A percentile compares a stretch with the other conserved stretches of the same genome.
Evolutionary conservation across 768 basidiomycete genomes (phyloP).

Genomic region (Butyriboletus loyo): DNA sequence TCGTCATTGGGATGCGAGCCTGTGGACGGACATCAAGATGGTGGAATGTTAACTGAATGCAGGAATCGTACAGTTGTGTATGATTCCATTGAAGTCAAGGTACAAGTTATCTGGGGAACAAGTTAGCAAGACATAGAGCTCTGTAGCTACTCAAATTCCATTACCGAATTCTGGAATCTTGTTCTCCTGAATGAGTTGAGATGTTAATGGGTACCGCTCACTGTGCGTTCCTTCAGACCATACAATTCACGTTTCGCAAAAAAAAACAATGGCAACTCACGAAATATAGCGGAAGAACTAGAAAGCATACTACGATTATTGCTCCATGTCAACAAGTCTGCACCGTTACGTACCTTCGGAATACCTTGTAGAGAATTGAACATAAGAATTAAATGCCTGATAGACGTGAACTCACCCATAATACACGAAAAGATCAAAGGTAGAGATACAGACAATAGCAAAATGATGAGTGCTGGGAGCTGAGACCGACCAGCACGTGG

Average conservation of each 20-base stretch:
- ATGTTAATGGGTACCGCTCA: constrained; percentile 97
- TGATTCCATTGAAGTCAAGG: constrained; percentile 92
- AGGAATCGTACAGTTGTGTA: constrained; percentile 64
- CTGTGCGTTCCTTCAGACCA: constrained; percentile 38
- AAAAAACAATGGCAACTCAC: constrained; percentile 40
- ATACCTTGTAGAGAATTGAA: constrained; percentile 40
- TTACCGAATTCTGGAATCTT: constrained; percentile 97
- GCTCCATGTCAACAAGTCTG: neutral
- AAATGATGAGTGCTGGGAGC: neutral
- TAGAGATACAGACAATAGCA: constrained; percentile 5
- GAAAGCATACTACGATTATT: constrained; percentile 7
- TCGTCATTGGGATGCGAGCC: constrained; percentile 97
- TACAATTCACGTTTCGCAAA: neutral
- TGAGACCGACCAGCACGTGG: no score
- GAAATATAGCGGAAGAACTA: constrained; percentile 98
- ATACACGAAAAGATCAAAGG: constrained; percentile 4
- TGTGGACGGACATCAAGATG: constrained; percentile 16
- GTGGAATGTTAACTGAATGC: neutral
- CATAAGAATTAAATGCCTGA: neutral
- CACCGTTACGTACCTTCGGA: constrained; percentile 51
- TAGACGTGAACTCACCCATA: constrained; percentile 21
- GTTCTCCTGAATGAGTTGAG: constrained; percentile 96
- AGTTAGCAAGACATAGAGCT: constrained; percentile 7
- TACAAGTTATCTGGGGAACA: constrained; percentile 72
- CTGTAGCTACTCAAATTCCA: constrained; percentile 14